Conservation (phyloP, 2,329 filamentous ascomycete species). For the Pseudohalonectria lignicola region DNA sequence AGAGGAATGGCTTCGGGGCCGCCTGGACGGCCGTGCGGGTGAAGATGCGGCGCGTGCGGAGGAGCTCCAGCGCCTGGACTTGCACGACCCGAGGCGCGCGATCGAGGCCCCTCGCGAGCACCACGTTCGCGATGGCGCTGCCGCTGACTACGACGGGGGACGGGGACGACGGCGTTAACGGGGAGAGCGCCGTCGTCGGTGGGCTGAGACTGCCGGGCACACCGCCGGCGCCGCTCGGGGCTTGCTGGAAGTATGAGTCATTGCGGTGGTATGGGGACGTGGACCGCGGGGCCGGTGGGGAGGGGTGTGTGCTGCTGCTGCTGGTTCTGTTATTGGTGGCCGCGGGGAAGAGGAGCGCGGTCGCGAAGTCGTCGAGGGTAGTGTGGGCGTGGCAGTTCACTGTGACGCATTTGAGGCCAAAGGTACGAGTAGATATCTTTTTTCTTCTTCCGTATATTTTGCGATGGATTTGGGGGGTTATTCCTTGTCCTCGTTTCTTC, state of each 20-base stretch:
- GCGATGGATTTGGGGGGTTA: too few relatives aligned
- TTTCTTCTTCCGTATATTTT: neutral
- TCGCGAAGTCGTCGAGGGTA: conserved; percentile 71
- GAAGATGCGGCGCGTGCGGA: conserved; percentile 68
- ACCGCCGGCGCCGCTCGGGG: neutral
- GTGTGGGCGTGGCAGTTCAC: conserved; percentile 64
- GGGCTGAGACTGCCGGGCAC: conserved; percentile 1
- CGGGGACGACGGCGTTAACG: conserved; percentile 14
- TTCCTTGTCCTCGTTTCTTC: too few relatives aligned
- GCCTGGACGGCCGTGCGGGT: conserved; percentile 63
- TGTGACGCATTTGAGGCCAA: conserved; percentile 59
- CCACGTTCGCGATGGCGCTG: conserved; percentile 58
- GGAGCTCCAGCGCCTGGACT: conserved; percentile 67
- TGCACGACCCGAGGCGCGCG: conserved; percentile 65
- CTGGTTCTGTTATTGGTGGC: too few relatives aligned
- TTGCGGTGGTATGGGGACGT: conserved; percentile 7
- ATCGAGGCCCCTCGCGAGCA: conserved; percentile 75
- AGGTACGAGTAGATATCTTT: conserved; percentile 57
- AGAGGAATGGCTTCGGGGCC: conserved; percentile 68
- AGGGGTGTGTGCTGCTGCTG: too few relatives aligned
- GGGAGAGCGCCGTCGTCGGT: conserved; percentile 11
- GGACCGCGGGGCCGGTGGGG: conserved; percentile 15
- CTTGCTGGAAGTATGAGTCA: conserved; percentile 12
- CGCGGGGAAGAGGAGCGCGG: conserved; percentile 47
- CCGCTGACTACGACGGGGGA: conserved; percentile 4